These are phyloP conservation scores for Melanogaster broomeanus DNA, from an alignment of 768 basidiomycete species.

Conservation along the genomic window DNA sequence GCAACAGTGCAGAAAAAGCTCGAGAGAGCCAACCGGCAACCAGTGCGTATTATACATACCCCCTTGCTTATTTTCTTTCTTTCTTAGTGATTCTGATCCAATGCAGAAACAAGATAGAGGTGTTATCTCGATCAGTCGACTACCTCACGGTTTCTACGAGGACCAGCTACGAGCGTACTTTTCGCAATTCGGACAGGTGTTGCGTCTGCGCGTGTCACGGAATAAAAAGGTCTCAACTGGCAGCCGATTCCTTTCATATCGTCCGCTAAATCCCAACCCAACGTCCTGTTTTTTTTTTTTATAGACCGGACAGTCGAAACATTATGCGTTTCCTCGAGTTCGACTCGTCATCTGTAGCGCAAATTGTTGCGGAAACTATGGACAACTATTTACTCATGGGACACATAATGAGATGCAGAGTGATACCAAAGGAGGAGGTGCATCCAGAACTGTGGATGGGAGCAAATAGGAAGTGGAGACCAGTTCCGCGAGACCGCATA, in stretches of 20 bases:
- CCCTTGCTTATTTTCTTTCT: background rate
- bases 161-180: slow-evolving; percentile 93
- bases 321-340: slow-evolving; percentile 98
- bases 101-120: slow-evolving; percentile 66
- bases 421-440: slow-evolving; percentile 86
- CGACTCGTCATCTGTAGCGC: slow-evolving; percentile 81
- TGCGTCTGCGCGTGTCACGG: slow-evolving; percentile 85
- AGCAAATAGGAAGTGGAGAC: slow-evolving; percentile 90
- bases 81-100: slow-evolving; percentile 2
- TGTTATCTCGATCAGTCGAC: slow-evolving; percentile 84
- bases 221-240: slow-evolving; percentile 77
- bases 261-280: background rate
- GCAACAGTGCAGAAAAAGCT: slow-evolving; percentile 68
- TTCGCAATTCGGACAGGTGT: slow-evolving; percentile 90
- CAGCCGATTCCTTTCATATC: background rate
- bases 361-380: slow-evolving; percentile 98
- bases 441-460: slow-evolving; percentile 96
- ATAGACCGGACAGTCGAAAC: slow-evolving; percentile 97
- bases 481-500: slow-evolving; percentile 72
- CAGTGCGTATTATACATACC: slow-evolving; percentile 52
- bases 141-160: slow-evolving; percentile 98
- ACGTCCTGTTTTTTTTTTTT: background rate
- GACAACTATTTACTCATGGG: slow-evolving; percentile 97
- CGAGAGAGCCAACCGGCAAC: slow-evolving; percentile 61
- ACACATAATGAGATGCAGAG: slow-evolving; percentile 88